Conservation (phyloP, 2,329 filamentous ascomycete species). For the Fusarium caatingaense region DNA sequence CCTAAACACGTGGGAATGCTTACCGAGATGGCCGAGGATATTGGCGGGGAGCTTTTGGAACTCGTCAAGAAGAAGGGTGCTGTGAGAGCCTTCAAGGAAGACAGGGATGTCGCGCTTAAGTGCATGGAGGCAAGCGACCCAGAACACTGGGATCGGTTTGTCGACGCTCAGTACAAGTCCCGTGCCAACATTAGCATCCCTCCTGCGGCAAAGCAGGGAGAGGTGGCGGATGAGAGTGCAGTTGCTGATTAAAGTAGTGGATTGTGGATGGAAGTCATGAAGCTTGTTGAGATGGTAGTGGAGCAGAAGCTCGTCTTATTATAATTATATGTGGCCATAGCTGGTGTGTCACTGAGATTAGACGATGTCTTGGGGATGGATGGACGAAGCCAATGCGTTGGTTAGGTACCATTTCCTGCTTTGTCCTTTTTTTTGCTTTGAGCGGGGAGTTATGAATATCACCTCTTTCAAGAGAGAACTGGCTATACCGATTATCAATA, state of each 20-base stretch:
- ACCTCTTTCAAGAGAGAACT: slow-evolving; percentile 15
- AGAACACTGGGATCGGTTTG: slow-evolving; percentile 72
- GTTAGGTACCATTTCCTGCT: slow-evolving; percentile 28
- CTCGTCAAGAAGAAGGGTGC: slow-evolving; percentile 69
- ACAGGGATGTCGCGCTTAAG: slow-evolving; percentile 62
- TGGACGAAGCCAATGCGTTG: slow-evolving; percentile 42
- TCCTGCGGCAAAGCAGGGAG: slow-evolving; percentile 41
- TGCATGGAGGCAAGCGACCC: slow-evolving; percentile 70
- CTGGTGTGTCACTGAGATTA: slow-evolving; percentile 17
- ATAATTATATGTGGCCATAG: slow-evolving; percentile 12
- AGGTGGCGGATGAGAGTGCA: slow-evolving; percentile 55
- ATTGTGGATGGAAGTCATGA: neutral
- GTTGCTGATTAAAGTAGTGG: slow-evolving; percentile 52
- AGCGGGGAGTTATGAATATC: slow-evolving; percentile 34
- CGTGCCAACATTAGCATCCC: slow-evolving; percentile 61
- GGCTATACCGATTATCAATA: slow-evolving; percentile 3
- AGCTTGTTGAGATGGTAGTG: neutral
- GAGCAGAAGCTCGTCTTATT: neutral
- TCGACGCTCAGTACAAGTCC: slow-evolving; percentile 70
- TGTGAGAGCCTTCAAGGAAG: slow-evolving; percentile 70
- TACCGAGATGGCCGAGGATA: slow-evolving; percentile 70
- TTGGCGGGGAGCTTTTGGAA: slow-evolving; percentile 69
- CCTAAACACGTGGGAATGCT: slow-evolving; percentile 65
- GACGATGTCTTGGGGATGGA: slow-evolving; percentile 10
- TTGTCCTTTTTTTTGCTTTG: slow-evolving; percentile 27